Conservation (phyloP, 2,329 filamentous ascomycete genomes). For the Amauroascus verrucosus region DNA sequence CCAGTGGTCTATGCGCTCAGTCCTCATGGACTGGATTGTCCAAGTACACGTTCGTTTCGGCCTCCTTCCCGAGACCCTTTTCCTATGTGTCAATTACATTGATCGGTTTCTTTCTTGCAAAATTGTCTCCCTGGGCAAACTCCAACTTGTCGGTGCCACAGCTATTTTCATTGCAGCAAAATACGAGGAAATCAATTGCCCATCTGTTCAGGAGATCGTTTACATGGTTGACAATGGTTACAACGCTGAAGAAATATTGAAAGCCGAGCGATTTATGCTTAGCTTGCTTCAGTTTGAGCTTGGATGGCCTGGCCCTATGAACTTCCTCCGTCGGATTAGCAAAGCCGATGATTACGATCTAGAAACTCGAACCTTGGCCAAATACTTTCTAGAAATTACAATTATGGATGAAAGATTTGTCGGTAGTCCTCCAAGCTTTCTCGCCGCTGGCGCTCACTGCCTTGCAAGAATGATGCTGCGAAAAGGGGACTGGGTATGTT, state of each 20-base stretch:
- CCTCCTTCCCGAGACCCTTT: slow-evolving; percentile 86
- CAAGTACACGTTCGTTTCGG: slow-evolving; percentile 90
- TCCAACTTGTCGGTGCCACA: slow-evolving; percentile 91
- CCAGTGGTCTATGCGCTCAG: slow-evolving; percentile 96
- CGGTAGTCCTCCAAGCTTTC: slow-evolving; percentile 76
- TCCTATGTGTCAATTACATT: slow-evolving; percentile 91
- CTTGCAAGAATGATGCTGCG: slow-evolving; percentile 76
- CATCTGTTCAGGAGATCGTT: slow-evolving; percentile 86
- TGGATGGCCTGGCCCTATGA: slow-evolving; percentile 98
- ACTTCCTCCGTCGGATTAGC: slow-evolving; percentile 90
- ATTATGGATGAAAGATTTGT: slow-evolving; percentile 98
- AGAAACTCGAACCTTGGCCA: slow-evolving; percentile 87
- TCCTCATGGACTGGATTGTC: slow-evolving; percentile 95
- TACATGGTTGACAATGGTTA: slow-evolving; percentile 98
- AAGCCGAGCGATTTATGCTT: slow-evolving; percentile 96
- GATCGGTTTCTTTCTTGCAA: slow-evolving; percentile 93
- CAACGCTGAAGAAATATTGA: slow-evolving; percentile 80
- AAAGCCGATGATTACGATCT: slow-evolving; percentile 97
- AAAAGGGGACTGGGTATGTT: slow-evolving; percentile 85
- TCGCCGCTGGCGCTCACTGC: slow-evolving; percentile 86
- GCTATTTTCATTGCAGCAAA: slow-evolving; percentile 94
- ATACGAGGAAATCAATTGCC: slow-evolving; percentile 98
- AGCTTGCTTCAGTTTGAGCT: slow-evolving; percentile 93
- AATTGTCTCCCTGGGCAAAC: slow-evolving; percentile 85
- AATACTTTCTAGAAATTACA: slow-evolving; percentile 94